Conservation (phyloP, 345 rosid species). For the Salix udensis region DNA sequence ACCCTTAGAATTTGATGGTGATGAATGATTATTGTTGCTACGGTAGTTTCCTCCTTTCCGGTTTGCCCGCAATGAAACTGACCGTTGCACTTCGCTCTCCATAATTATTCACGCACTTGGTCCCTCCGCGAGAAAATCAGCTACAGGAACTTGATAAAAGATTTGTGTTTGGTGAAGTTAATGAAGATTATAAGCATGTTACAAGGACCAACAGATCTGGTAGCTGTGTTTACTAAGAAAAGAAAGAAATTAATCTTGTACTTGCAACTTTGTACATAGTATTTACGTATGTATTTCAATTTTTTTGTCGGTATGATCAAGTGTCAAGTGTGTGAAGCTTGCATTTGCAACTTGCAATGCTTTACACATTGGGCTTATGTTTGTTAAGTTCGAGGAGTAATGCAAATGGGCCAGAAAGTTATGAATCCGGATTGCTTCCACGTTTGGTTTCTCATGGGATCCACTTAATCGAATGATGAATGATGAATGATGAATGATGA, state of each 20-base stretch:
- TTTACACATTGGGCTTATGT: not conserved
- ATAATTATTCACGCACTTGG: conserved; percentile 5
- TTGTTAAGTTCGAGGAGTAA: not conserved
- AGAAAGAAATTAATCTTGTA: not conserved
- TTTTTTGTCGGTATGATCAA: not conserved
- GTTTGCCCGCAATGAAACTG: conserved; percentile 54
- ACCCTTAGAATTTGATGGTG: not conserved
- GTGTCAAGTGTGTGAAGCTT: not conserved
- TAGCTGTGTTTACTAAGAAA: not conserved
- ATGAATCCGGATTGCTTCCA: not conserved
- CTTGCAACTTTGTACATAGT: not conserved
- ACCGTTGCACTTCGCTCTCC: conserved; percentile 51
- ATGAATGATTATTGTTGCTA: conserved; percentile 4
- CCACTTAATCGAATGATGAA: not conserved
- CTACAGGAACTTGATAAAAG: not conserved
- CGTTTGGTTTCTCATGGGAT: not conserved
- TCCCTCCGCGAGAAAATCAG: not conserved
- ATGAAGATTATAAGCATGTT: not conserved
- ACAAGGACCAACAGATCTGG: not conserved
- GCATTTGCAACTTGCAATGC: not conserved
- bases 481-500: not conserved
- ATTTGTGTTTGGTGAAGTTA: conserved; percentile 41
- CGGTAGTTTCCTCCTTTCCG: conserved; percentile 53
- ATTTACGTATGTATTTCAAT: not conserved
- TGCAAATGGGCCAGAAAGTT: not conserved